Base-by-base conservation (phyloP, 306 rosid species). In the Calophaca sinica region DNA sequence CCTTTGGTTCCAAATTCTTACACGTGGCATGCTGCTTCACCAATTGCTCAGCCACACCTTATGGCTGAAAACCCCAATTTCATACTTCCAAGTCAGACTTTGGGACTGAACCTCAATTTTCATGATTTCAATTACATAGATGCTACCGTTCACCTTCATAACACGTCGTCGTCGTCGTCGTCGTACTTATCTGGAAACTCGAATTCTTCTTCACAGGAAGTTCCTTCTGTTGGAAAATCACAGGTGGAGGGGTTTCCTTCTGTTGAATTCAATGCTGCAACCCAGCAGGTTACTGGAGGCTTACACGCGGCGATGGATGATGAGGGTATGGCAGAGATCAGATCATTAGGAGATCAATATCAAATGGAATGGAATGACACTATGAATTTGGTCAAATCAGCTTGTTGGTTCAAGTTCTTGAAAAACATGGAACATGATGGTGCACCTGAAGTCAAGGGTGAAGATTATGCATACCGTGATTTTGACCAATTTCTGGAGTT, bases 331-430 rank as follows among this genome's bases (percentile, higher is more conserved):
- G 94, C 87, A 20, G 91, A 94, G 90, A 87, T 94, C 65, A 83
- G 88, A 60, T 89, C 91, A 41, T 74, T 89, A 10, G 98, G 98
- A 32, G 93, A 91, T 70, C 96, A 83, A 78, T 82, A 89, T 75
- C 88, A 91, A 82, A 86, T 89, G 88, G 93, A 91, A 75, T 91
- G 97, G 96, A 88, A 76, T 82, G 97, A 91, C 76, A 83, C 88
- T 13, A 80, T 91, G 87, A 91, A 83, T 73, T 78, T 86, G 87
- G 91, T 86, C 20, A 87, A 89, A 46, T 89, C 97, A 72, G 98
- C 98, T 39, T 82, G 91, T 87, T 94, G 98, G 97, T 84, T 85
- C 68, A 91, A 87, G 76, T 88, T 84, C 82, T 83, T 88, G 89
- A 86, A 82, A 85, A 77, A 72, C 48, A 82, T 83, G 87, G 97